Percentiles rank a stretch among this genome's conserved stretches.
Conservation (phyloP, 768 basidiomycete genomes). For the Termitomyces sp. region DNA sequence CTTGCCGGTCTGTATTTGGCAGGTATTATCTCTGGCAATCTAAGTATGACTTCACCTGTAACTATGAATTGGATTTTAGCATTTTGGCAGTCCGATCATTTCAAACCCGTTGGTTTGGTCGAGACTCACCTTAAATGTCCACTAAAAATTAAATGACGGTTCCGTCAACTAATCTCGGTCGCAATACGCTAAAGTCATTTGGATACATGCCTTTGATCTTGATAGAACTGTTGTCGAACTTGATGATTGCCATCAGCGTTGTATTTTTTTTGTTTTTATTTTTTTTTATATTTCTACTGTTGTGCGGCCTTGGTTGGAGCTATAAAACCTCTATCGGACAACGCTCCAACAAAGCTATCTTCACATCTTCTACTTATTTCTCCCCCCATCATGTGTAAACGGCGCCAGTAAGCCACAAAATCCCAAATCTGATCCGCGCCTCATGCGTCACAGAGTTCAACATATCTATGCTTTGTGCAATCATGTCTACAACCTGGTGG, state of each 20-base stretch:
- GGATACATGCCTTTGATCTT: slow-evolving; percentile 14
- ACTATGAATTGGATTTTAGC: slow-evolving; percentile 15
- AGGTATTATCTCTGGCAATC: not conserved
- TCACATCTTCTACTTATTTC: slow-evolving; percentile 18
- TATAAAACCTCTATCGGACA: slow-evolving; percentile 11
- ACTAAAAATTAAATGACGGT: slow-evolving; percentile 7
- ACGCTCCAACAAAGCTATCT: not conserved
- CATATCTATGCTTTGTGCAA: slow-evolving; percentile 56
- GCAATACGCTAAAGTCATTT: slow-evolving; percentile 10
- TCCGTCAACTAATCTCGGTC: slow-evolving; percentile 15
- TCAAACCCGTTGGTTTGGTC: slow-evolving; percentile 10
- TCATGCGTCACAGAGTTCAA: slow-evolving; percentile 42
- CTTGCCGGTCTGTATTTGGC: not conserved
- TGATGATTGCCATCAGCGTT: slow-evolving; percentile 12
- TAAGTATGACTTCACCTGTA: slow-evolving; percentile 4
- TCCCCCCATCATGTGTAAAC: slow-evolving; percentile 56
- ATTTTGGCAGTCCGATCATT: slow-evolving; percentile 15
- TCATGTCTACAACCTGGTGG: slow-evolving; percentile 53
- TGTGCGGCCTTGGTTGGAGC: not conserved
- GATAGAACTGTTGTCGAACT: slow-evolving; percentile 13
- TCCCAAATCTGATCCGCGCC: slow-evolving; percentile 10
- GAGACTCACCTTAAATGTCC: slow-evolving; percentile 10
- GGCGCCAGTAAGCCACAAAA: slow-evolving; percentile 54
- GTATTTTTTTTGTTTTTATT: slow-evolving; percentile 14
- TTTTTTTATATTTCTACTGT: slow-evolving; percentile 12